Evolutionary conservation across 1,284 basidiomycete genomes (phyloP), one percentile per base, ranked within the genome.

Genomic region (Moesziomyces parantarcticus): DNA sequence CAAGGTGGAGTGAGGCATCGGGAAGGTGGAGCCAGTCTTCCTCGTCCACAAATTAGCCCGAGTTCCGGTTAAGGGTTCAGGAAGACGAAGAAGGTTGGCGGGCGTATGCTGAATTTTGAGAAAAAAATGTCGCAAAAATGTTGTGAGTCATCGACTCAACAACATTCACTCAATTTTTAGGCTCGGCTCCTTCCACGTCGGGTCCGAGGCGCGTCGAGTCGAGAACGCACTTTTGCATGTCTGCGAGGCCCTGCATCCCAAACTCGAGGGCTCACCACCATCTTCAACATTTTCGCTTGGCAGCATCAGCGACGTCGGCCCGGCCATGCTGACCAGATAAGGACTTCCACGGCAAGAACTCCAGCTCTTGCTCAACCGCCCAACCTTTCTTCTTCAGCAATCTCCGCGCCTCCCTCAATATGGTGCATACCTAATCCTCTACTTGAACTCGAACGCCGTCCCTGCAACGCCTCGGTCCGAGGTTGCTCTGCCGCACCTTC

Each of bases 171-270:
- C 3, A 36, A 23, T 32, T 3, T 54, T 11, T n/a, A n/a, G n/a
- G n/a, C n/a, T n/a, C n/a, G n/a, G n/a, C n/a, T n/a, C n/a, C n/a
- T n/a, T n/a, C 14, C 22, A 18, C 14, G 8, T 64, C 64, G 64
- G 64, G 36, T 60, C 64, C 64, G 64, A 60, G 20, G 34, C 54
- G 64, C 64, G 58, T 53, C 43, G 29, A 44, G 21, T 34, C 34
- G 51, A 42, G 25, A 40, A 34, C 52, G 53, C 63, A 51, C 49
- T 41, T 60, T 66, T 53, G 29, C 13, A 45, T 25, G 36, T 18
- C 36, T 39, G 16, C 16, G 3, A 39, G 18, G 36, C 36, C 36
- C 18, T 39, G 36, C 36, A 39, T 40, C 47, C 40, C 23, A 8
- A 22, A 16, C 39, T 42, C 32, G n/a, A 14, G 23, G 40, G 21